Percentiles rank a stretch among this genome's conserved stretches.
phyloP scores from a whole-genome alignment of 805 yeast genomes.

The Dipodascopsis uninucleata region DNA sequence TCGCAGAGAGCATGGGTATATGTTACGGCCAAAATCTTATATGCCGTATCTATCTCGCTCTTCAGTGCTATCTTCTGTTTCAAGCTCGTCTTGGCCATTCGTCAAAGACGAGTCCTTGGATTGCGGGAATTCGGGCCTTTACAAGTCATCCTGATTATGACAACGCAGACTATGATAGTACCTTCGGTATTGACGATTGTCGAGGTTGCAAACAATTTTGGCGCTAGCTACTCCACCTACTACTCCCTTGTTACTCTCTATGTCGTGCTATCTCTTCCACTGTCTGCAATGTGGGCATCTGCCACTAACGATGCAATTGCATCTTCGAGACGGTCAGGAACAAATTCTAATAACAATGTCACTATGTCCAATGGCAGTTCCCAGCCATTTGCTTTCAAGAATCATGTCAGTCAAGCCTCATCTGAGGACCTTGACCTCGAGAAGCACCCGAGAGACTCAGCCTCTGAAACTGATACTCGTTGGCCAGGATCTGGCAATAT shows the following conservation, averaged over 20 bases:
- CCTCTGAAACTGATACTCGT: conserved; percentile 2
- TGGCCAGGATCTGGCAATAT: neutral
- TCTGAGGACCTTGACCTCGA: conserved; percentile 13
- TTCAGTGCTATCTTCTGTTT: conserved; percentile 56
- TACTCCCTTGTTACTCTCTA: conserved; percentile 56
- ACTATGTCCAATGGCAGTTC: neutral
- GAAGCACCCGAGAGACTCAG: too few relatives aligned
- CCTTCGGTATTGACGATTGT: conserved; percentile 69
- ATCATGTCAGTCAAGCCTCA: neutral
- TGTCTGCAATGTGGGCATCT: conserved; percentile 86
- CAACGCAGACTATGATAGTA: conserved; percentile 72
- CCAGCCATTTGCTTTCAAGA: conserved; percentile 4
- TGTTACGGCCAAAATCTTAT: conserved; percentile 45
- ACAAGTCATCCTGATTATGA: conserved; percentile 76
- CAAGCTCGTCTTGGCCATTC: conserved; percentile 68
- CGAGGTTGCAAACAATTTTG: conserved; percentile 42
- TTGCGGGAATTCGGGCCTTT: conserved; percentile 76
- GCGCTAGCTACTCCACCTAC: conserved; percentile 40
- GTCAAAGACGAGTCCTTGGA: conserved; percentile 72
- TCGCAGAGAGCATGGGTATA: conserved; percentile 42
- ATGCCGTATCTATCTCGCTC: conserved; percentile 63
- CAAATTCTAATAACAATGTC: conserved; percentile 1
- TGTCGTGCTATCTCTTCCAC: conserved; percentile 69
- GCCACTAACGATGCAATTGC: conserved; percentile 45
- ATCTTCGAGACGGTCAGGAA: conserved; percentile 15